phyloP scores from a whole-genome alignment of 2,329 filamentous ascomycete genomes.

The Boeremia exigua region DNA sequence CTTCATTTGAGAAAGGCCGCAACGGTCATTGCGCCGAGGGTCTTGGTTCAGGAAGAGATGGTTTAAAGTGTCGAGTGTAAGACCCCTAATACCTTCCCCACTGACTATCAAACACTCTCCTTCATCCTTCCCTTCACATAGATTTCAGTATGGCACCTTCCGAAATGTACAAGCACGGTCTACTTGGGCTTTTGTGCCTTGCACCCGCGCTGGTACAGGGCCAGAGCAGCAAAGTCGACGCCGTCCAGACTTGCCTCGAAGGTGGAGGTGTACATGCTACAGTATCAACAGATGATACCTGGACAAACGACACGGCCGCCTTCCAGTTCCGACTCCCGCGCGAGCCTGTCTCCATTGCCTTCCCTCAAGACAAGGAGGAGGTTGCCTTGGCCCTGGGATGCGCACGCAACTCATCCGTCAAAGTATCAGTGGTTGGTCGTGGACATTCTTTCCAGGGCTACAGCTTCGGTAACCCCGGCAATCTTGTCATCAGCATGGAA shows the following conservation, averaged over 20 bases:
- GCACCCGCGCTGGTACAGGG: conserved; percentile 4
- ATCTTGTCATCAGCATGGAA: conserved; percentile 18
- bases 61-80: background rate
- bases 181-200: conserved; percentile 6
- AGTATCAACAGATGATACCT: conserved; percentile 13
- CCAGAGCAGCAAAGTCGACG: conserved; percentile 8
- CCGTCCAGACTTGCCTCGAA: conserved; percentile 10
- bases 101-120: background rate
- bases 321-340: conserved; percentile 18
- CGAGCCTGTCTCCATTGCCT: conserved; percentile 15
- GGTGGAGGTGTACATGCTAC: conserved; percentile 9
- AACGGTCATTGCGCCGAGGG: conserved; percentile 1
- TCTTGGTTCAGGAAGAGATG: background rate
- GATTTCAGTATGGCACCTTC: background rate
- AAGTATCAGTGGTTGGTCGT: conserved; percentile 16
- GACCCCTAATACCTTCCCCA: background rate
- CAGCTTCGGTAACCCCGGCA: conserved; percentile 17
- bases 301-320: conserved; percentile 18
- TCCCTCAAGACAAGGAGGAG: conserved; percentile 13
- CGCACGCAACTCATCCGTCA: conserved; percentile 19
- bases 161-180: conserved; percentile 3
- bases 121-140: background rate
- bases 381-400: conserved; percentile 16
- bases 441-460: conserved; percentile 23
- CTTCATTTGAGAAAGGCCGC: background rate